phyloP scores from a whole-genome alignment of 805 yeast species.

The Ogataea pini region DNA sequence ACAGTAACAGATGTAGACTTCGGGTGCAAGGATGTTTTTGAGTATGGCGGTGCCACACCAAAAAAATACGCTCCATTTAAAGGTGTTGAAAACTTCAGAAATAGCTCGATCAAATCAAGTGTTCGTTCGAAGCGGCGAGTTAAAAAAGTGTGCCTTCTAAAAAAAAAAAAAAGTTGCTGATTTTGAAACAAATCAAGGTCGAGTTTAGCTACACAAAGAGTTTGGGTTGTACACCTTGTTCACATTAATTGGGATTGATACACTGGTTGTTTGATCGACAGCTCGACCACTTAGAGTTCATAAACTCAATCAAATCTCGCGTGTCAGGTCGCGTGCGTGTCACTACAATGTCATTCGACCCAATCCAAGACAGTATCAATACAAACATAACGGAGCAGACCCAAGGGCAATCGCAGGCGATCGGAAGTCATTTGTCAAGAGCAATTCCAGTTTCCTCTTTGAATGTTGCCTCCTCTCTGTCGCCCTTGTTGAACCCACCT shows the following conservation, averaged over 20 bases:
- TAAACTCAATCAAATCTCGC: not conserved
- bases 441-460: not conserved
- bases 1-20: no score
- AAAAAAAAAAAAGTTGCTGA: not conserved
- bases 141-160: not conserved
- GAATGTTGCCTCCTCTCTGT: not conserved
- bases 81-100: not conserved
- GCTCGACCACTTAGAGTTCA: no score
- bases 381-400: conserved; percentile 5
- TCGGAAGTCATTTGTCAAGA: not conserved
- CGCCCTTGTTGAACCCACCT: conserved; percentile 10
- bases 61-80: not conserved
- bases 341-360: conserved; percentile 31
- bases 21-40: not conserved
- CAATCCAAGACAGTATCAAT: conserved; percentile 28
- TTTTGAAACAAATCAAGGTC: not conserved
- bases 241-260: no score
- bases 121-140: no score
- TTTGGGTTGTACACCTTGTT: no score
- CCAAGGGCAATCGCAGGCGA: not conserved
- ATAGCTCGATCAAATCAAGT: not conserved
- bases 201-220: no score
- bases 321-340: conserved; percentile 2
- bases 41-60: not conserved
- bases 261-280: no score